A percentile compares a stretch with the other conserved stretches of the same genome.
Evolutionary conservation across 2,329 filamentous ascomycete genomes (phyloP).

Genomic region (Beauveria sp.): DNA sequence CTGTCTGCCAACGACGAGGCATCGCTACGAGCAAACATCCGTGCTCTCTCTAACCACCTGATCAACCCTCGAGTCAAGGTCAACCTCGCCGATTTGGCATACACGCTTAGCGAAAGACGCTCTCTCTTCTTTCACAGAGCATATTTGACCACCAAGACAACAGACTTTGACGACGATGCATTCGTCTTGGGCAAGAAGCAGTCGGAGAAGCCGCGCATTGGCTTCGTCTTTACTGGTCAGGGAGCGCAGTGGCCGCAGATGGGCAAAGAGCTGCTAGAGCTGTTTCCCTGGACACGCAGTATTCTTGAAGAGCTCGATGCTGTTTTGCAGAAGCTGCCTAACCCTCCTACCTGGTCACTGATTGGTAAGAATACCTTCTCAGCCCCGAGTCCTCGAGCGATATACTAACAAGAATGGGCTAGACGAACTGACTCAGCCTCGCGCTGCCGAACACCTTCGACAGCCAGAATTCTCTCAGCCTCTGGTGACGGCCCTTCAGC

Average conservation of each 20-base stretch:
- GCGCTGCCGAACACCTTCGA: neutral
- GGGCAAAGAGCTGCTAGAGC: conserved; percentile 14
- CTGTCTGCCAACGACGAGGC: conserved; percentile 15
- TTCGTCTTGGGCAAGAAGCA: conserved; percentile 1
- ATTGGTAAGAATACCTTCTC: neutral
- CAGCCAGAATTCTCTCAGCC: conserved; percentile 29
- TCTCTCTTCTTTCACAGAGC: conserved; percentile 16
- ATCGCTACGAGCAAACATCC: conserved; percentile 11
- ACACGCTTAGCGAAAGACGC: conserved; percentile 21
- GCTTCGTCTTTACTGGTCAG: conserved; percentile 22
- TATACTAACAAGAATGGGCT: neutral
- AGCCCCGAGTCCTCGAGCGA: rapidly evolving
- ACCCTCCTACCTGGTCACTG: conserved; percentile 9
- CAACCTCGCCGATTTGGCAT: conserved; percentile 19
- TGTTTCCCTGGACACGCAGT: conserved; percentile 2
- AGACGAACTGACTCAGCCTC: conserved; percentile 6
- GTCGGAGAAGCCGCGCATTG: conserved; percentile 3
- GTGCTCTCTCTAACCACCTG: conserved; percentile 16
- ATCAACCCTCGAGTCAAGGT: conserved; percentile 19
- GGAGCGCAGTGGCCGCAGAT: conserved; percentile 19
- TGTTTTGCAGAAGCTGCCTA: neutral
- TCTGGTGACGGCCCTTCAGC: conserved; percentile 34
- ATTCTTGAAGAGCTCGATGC: conserved; percentile 13
- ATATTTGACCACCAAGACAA: conserved; percentile 14
- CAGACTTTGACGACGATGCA: neutral